Evolutionary conservation across 1,139 yeast species (phyloP).

Genomic region (Geotrichum cucujoidarum): DNA sequence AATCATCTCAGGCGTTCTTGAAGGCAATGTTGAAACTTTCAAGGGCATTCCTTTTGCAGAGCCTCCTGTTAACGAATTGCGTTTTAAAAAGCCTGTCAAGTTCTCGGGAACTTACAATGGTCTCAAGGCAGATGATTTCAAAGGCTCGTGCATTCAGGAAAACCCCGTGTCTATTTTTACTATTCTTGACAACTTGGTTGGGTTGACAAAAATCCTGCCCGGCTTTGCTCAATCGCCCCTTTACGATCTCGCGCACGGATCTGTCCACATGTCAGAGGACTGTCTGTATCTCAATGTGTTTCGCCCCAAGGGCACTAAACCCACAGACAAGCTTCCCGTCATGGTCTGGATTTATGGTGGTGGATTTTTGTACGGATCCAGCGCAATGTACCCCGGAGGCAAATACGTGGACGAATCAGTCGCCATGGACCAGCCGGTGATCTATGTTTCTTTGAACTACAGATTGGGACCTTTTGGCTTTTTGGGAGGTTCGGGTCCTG

Average conservation of each 20-base stretch:
- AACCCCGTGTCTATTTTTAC: conserved; percentile 3
- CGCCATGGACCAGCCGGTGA: conserved; percentile 22
- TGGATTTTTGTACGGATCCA: conserved; percentile 28
- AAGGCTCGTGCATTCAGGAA: conserved; percentile 6
- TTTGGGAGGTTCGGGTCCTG: conserved; percentile 26
- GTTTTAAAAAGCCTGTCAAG: conserved; percentile 15
- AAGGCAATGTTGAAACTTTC: conserved; percentile 14
- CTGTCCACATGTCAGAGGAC: conserved; percentile 23
- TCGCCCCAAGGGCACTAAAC: conserved; percentile 21
- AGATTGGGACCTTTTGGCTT: conserved; percentile 34
- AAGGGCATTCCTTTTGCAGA: conserved; percentile 20
- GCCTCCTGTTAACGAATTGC: conserved; percentile 17
- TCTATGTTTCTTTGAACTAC: conserved; percentile 27
- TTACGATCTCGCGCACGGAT: conserved; percentile 4
- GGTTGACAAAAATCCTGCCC: not conserved
- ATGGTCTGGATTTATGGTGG: conserved; percentile 36
- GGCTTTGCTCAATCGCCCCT: not conserved
- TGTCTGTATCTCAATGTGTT: conserved; percentile 25
- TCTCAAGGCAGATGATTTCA: conserved; percentile 5
- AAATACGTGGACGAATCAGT: conserved; percentile 17
- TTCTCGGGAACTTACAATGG: conserved; percentile 4
- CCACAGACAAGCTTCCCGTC: conserved; percentile 25
- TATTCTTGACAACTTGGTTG: not conserved
- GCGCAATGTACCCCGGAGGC: conserved; percentile 19
- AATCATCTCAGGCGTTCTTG: conserved; percentile 9